Conservation (phyloP, 1,284 basidiomycete species). For the Marasmius oreades region DNA sequence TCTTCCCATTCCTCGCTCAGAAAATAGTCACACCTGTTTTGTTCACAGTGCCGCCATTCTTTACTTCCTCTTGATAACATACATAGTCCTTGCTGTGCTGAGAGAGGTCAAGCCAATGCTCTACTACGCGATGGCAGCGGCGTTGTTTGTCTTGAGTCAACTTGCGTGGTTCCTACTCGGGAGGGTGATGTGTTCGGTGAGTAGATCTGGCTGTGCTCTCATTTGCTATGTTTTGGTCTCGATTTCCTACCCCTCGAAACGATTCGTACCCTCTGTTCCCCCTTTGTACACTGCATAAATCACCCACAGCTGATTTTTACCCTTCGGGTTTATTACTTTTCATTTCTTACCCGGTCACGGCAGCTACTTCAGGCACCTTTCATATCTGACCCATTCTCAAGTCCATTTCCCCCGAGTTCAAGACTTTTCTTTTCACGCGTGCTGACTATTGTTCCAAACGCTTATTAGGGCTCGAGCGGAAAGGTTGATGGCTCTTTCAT, state of each 20-base stretch:
- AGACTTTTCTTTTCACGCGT: no score
- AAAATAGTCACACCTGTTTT: not conserved
- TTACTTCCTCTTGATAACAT: conserved; percentile 71
- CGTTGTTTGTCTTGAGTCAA: conserved; percentile 72
- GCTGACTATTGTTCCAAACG: not conserved
- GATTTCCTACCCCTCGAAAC: no score
- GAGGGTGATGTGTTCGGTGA: conserved; percentile 71
- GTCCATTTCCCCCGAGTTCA: no score
- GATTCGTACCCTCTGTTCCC: no score
- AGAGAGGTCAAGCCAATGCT: conserved; percentile 71
- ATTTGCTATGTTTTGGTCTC: not conserved
- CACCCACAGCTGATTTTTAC: not conserved
- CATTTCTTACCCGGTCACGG: not conserved
- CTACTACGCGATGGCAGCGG: conserved; percentile 62
- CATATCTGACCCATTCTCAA: no score
- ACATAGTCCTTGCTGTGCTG: conserved; percentile 68
- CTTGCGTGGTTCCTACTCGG: conserved; percentile 76
- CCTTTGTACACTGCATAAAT: not conserved
- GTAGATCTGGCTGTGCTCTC: conserved; percentile 13
- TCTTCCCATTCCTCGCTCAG: not conserved
- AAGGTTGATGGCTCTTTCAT: conserved; percentile 82
- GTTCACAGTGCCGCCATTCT: conserved; percentile 56
- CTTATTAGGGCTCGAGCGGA: conserved; percentile 49
- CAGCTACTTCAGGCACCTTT: no score
- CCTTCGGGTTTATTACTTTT: not conserved